Conservation (phyloP, 495 filamentous ascomycete genomes). For the Niebla homalea region DNA sequence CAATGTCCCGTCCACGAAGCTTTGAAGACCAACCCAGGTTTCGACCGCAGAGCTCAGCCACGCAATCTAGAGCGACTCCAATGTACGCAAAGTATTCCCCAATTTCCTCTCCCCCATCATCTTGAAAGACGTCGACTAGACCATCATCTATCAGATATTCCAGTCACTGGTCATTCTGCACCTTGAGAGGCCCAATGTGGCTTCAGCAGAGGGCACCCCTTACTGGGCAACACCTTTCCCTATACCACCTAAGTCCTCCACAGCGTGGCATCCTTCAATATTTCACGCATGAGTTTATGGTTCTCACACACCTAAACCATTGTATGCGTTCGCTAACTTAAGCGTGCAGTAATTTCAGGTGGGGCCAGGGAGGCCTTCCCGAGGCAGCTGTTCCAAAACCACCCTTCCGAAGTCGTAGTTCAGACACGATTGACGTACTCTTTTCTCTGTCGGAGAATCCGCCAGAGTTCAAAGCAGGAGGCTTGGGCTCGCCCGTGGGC, state of each 20-base stretch:
- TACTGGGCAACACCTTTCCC: slow-evolving; percentile 16
- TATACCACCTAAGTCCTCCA: slow-evolving; percentile 2
- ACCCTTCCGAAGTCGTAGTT: slow-evolving; percentile 42
- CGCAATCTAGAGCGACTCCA: too few species aligned
- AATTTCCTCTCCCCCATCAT: too few species aligned
- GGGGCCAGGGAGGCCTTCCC: slow-evolving; percentile 17
- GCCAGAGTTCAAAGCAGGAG: slow-evolving; percentile 29
- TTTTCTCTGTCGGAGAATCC: slow-evolving; percentile 51
- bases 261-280: neutral
- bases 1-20: too few species aligned
- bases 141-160: too few species aligned
- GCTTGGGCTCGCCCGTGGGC: too few species aligned
- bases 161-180: too few species aligned
- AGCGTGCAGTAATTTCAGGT: slow-evolving; percentile 30
- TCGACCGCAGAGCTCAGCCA: too few species aligned
- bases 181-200: too few species aligned
- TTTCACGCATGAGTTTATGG: neutral
- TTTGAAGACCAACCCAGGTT: too few species aligned
- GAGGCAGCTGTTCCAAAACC: slow-evolving; percentile 24
- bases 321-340: slow-evolving; percentile 12
- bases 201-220: neutral
- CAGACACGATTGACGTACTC: slow-evolving; percentile 64
- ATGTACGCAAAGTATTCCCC: too few species aligned
- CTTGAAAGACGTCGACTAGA: too few species aligned
- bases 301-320: neutral